Conservation (phyloP, 768 basidiomycete genomes). For the Postia placenta region DNA sequence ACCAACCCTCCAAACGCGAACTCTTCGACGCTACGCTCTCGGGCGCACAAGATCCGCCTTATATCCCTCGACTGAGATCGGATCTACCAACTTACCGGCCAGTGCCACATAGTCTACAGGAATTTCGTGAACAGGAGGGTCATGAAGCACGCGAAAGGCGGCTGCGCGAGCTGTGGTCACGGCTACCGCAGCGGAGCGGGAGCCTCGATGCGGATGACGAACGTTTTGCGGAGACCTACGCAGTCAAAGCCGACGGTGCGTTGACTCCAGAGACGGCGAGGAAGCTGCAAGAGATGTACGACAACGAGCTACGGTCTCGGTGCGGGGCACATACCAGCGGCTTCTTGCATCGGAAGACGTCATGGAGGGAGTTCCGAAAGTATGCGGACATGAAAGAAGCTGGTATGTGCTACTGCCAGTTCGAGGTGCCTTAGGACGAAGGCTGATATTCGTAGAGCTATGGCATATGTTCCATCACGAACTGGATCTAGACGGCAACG, state of each 20-base stretch:
- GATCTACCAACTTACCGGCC: constrained; percentile 38
- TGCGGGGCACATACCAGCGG: constrained; percentile 38
- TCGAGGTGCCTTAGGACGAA: not conserved
- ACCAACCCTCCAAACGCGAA: constrained; percentile 38
- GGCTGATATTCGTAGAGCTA: constrained; percentile 47
- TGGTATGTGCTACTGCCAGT: constrained; percentile 39
- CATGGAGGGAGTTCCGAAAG: constrained; percentile 66
- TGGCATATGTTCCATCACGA: constrained; percentile 91
- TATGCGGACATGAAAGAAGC: constrained; percentile 80
- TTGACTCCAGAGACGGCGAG: constrained; percentile 45
- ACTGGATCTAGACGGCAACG: constrained; percentile 86
- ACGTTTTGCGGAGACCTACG: constrained; percentile 22
- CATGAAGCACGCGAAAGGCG: constrained; percentile 52
- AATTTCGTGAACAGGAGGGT: constrained; percentile 63
- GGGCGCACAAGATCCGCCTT: constrained; percentile 48
- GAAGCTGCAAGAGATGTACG: constrained; percentile 63
- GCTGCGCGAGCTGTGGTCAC: constrained; percentile 58
- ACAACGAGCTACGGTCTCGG: constrained; percentile 62
- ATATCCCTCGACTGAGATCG: constrained; percentile 54
- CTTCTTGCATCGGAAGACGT: constrained; percentile 37
- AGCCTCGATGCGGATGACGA: constrained; percentile 17
- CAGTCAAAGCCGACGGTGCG: constrained; percentile 16
- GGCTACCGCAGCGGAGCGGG: constrained; percentile 34
- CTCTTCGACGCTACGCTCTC: constrained; percentile 46
- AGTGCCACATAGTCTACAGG: constrained; percentile 46